Conservation (phyloP, 2,329 filamentous ascomycete species). For the Venturiaceae sp. region DNA sequence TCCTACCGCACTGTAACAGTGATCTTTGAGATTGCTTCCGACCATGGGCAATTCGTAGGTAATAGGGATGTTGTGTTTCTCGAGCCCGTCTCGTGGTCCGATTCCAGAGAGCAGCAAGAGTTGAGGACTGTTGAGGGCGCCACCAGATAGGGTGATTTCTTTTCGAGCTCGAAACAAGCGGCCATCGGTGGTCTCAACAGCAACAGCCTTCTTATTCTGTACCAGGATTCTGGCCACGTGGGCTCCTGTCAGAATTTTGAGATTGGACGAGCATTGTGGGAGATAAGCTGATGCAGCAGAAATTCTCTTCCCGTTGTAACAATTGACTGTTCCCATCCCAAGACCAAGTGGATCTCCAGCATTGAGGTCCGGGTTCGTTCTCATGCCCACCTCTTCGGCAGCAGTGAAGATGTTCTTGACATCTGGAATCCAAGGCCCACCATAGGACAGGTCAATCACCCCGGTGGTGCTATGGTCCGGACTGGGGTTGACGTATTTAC, state of each 20-base stretch:
- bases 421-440: slow-evolving; percentile 39
- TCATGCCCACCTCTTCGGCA: slow-evolving; percentile 35
- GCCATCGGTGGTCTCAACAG: slow-evolving; percentile 35
- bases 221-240: slow-evolving; percentile 39
- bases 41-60: slow-evolving; percentile 28
- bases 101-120: slow-evolving; percentile 40
- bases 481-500: slow-evolving; percentile 30
- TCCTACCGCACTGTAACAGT: slow-evolving; percentile 16
- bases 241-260: slow-evolving; percentile 41
- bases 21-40: slow-evolving; percentile 37
- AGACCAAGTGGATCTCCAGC: slow-evolving; percentile 50
- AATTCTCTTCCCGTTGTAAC: slow-evolving; percentile 37
- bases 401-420: slow-evolving; percentile 35
- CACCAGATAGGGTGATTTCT: slow-evolving; percentile 23
- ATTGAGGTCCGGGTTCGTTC: slow-evolving; percentile 46
- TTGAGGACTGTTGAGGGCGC: slow-evolving; percentile 23
- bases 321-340: slow-evolving; percentile 39
- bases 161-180: slow-evolving; percentile 19
- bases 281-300: slow-evolving; percentile 42
- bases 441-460: slow-evolving; percentile 39
- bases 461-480: slow-evolving; percentile 41
- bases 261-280: slow-evolving; percentile 33
- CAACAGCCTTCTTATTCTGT: slow-evolving; percentile 33
- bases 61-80: slow-evolving; percentile 30
- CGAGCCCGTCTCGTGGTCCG: slow-evolving; percentile 32